These are phyloP conservation scores for Noccaea bulbosa DNA, from an alignment of 345 rosid genomes.

Conservation along the genomic window DNA sequence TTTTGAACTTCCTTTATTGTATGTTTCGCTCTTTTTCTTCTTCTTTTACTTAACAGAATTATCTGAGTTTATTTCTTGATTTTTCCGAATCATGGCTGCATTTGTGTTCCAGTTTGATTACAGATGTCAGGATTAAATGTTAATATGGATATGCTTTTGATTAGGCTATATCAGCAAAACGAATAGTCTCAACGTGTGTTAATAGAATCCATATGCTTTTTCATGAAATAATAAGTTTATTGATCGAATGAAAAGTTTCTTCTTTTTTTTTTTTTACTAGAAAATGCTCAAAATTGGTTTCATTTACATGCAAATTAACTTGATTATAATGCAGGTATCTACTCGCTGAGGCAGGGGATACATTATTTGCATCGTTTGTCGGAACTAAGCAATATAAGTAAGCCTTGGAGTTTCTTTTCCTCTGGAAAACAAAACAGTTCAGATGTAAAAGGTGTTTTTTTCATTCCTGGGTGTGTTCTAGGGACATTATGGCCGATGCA, in stretches of 20 bases:
- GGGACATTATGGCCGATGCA: slow-evolving; percentile 94
- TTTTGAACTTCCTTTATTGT: neutral
- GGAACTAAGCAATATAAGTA: slow-evolving; percentile 98
- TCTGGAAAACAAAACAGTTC: neutral
- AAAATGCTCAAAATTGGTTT: slow-evolving; percentile 4
- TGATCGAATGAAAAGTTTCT: neutral
- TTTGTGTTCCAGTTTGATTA: neutral
- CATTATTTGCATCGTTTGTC: slow-evolving; percentile 92
- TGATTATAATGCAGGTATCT: slow-evolving; percentile 58
- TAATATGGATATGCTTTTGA: slow-evolving; percentile 5
- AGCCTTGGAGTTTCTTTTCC: slow-evolving; percentile 34
- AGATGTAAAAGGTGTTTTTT: slow-evolving; percentile 21
- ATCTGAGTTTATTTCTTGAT: neutral
- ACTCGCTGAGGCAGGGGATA: slow-evolving; percentile 94
- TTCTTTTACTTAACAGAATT: too few species aligned
- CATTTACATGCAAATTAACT: neutral
- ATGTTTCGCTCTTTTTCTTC: neutral
- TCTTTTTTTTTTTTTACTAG: neutral
- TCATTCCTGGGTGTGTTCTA: slow-evolving; percentile 41
- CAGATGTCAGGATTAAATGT: neutral
- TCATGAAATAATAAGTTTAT: neutral
- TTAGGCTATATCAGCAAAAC: slow-evolving; percentile 6
- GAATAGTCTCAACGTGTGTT: neutral
- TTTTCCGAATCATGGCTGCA: neutral
- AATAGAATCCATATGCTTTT: neutral